phyloP scores from a whole-genome alignment of 768 basidiomycete species.

The Trametes cinnabarina region DNA sequence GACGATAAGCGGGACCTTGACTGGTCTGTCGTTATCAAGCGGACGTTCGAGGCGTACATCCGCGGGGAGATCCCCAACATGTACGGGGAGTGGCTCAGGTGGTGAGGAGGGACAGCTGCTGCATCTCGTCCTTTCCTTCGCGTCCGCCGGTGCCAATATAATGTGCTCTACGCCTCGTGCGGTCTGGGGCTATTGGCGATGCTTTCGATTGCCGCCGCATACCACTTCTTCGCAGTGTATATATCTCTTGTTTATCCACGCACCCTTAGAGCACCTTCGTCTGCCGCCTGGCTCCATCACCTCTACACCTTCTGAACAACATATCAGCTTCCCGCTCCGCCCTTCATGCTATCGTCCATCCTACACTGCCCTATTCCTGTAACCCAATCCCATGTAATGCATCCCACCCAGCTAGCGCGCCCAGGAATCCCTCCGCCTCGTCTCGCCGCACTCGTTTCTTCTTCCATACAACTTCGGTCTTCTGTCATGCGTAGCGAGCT shows the following conservation, averaged over 20 bases:
- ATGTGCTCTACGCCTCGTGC: not conserved
- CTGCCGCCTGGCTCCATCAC: not conserved
- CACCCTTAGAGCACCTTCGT: not conserved
- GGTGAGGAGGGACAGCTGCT: constrained; percentile 32
- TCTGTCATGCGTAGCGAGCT: not conserved
- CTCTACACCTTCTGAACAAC: not conserved
- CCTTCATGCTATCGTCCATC: constrained; percentile 10
- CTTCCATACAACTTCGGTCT: not conserved
- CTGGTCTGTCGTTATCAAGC: constrained; percentile 93
- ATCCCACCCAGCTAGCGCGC: not conserved
- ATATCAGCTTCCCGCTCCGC: not conserved
- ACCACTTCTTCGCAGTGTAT: constrained; percentile 12
- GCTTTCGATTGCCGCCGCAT: not conserved
- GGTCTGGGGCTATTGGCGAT: not conserved
- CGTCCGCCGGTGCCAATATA: not conserved
- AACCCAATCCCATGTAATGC: constrained; percentile 16
- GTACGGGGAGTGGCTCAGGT: constrained; percentile 80
- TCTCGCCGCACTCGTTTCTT: not conserved
- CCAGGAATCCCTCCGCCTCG: not conserved
- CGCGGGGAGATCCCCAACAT: constrained; percentile 91
- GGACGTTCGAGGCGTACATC: constrained; percentile 91
- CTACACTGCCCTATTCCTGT: constrained; percentile 3
- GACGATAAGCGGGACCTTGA: constrained; percentile 80
- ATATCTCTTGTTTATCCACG: constrained; percentile 10
- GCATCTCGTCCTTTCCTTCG: not conserved